Evolutionary conservation across 2,329 filamentous ascomycete genomes (phyloP), one percentile per base, ranked within the genome.

Genomic region (Escovopsis sp.): DNA sequence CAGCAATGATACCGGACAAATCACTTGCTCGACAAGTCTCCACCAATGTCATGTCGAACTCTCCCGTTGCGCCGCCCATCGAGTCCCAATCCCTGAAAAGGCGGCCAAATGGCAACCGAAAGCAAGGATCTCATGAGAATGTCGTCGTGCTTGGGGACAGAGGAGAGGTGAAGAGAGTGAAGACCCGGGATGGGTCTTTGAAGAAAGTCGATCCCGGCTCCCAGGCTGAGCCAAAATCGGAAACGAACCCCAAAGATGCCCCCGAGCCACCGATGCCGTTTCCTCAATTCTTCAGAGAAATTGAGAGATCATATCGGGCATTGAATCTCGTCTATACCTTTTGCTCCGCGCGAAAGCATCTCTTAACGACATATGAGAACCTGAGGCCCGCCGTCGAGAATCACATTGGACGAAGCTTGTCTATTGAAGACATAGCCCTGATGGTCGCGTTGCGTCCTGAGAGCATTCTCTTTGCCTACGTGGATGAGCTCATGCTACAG

Each of bases 281-380:
- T 87, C 87, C 88, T 1, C 70, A 75, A 1, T 67, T 72, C 37
- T 84, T 96, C 58, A 80, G 76, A 43, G 66, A 69, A 35, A 70
- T 96, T 8, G 77, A 81, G 24, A 79, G 80, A 57, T 83, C 80
- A 0, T 84, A 96, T 57, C 75, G 79, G 46, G 89, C 91, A 1
- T 64, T 98, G 45, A 98, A 94, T 52, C 65, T 96, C 2, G 86
- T 96, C 1, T 94, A 86, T 53, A 96, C 91, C 0, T 96, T 98
- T 56, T 94, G 86, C 64, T 91, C 80, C 56, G 89, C 89, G 1
- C 79, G 91, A 37, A 95, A 94, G 57, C 84, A 96, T 53, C 71
- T 96, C 25, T 79, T 84, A 1, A 96, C 91, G 0, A 95, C 89
- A 0, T 86, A 95, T 50, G 83, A 91, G 13, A 94, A 82, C 6